Conservation (phyloP, 192 early-diverging fungal species). For the Rhizoclosmatium sp. region DNA sequence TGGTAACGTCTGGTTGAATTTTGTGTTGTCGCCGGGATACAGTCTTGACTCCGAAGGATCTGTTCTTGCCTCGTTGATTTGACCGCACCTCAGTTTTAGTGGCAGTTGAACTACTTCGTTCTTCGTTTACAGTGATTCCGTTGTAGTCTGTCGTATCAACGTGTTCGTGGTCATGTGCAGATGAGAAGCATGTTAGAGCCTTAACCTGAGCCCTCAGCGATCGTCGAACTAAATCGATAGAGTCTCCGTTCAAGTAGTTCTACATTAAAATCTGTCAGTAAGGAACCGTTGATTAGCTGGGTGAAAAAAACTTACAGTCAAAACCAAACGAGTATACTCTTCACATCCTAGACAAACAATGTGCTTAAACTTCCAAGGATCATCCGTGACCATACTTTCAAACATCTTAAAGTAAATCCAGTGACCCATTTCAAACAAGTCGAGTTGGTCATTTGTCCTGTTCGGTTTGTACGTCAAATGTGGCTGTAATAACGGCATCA, state of each 20-base stretch:
- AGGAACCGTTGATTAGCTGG: too few relatives aligned
- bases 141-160: too few relatives aligned
- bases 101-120: background rate
- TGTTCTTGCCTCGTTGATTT: background rate
- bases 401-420: constrained; percentile 24
- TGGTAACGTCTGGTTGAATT: too few relatives aligned
- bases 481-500: background rate
- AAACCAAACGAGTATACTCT: background rate
- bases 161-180: background rate
- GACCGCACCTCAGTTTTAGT: background rate
- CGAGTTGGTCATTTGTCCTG: constrained; percentile 8
- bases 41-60: too few relatives aligned
- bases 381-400: background rate
- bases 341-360: background rate
- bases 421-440: constrained; percentile 37
- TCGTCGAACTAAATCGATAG: background rate
- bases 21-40: too few relatives aligned
- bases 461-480: background rate
- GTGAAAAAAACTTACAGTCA: background rate
- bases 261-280: background rate
- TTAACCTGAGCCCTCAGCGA: constrained; percentile 5
- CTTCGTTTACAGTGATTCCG: too few relatives aligned
- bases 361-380: background rate
- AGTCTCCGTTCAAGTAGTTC: constrained; percentile 17
- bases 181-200: constrained; percentile 8